Conservation (phyloP, 2,329 filamentous ascomycete genomes). For the Ceratocystiopsis brevicomis region DNA sequence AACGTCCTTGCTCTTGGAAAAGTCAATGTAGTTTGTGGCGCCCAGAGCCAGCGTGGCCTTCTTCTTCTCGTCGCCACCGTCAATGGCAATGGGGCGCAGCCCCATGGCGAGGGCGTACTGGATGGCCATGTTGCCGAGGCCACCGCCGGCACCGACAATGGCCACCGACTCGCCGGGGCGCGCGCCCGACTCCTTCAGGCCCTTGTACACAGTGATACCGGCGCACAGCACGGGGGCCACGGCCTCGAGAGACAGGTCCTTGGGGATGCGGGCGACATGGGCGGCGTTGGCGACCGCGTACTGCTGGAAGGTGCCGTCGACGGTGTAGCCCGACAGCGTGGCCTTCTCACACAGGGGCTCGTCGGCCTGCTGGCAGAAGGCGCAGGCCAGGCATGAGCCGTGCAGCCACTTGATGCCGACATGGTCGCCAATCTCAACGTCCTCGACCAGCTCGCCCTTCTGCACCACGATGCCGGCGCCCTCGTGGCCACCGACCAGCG, state of each 20-base stretch:
- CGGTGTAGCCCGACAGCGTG: slow-evolving; percentile 71
- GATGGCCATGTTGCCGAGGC: slow-evolving; percentile 25
- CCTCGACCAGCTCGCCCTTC: slow-evolving; percentile 55
- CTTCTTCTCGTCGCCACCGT: slow-evolving; percentile 28
- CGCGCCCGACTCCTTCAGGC: slow-evolving; percentile 19
- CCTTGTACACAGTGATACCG: slow-evolving; percentile 26
- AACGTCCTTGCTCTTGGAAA: slow-evolving; percentile 53
- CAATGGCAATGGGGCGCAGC: slow-evolving; percentile 22
- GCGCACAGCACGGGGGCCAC: slow-evolving; percentile 36
- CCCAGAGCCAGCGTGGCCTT: slow-evolving; percentile 49
- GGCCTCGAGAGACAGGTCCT: slow-evolving; percentile 55
- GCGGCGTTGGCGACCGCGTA: slow-evolving; percentile 76
- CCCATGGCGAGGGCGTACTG: slow-evolving; percentile 28
- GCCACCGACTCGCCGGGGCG: slow-evolving; percentile 21
- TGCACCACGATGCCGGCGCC: slow-evolving; percentile 71
- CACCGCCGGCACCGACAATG: slow-evolving; percentile 30
- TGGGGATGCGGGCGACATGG: slow-evolving; percentile 66
- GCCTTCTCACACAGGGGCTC: slow-evolving; percentile 68
- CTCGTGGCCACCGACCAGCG: slow-evolving; percentile 40
- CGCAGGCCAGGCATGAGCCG: slow-evolving; percentile 64
- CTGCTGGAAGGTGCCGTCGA: slow-evolving; percentile 86
- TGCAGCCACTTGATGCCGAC: slow-evolving; percentile 91
- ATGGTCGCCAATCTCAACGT: slow-evolving; percentile 65
- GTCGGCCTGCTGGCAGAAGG: slow-evolving; percentile 63
- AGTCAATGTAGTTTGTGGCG: slow-evolving; percentile 61